These are phyloP conservation scores for Ogataea methylovora DNA, from an alignment of 805 yeast genomes.

Conservation along the genomic window DNA sequence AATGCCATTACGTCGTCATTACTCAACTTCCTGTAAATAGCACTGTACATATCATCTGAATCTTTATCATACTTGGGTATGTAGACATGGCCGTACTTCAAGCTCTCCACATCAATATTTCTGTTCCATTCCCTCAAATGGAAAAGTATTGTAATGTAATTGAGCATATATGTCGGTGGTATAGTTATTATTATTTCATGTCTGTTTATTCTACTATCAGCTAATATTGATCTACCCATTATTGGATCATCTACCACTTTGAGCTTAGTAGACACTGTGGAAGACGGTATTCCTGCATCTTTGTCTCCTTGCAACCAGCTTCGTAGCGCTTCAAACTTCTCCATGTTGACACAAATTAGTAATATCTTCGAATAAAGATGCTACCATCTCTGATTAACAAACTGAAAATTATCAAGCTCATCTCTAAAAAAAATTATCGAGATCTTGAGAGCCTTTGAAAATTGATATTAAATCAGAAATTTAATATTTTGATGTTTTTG, in stretches of 20 bases:
- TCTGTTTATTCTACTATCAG: constrained; percentile 27
- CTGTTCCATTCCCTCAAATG: constrained; percentile 32
- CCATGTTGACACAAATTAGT: constrained; percentile 6
- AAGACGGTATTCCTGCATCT: constrained; percentile 1
- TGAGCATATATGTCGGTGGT: constrained; percentile 51
- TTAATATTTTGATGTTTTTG: too few species aligned
- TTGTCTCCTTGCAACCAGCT: constrained; percentile 24
- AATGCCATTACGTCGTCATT: constrained; percentile 31
- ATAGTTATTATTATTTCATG: constrained; percentile 45
- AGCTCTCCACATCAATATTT: constrained; percentile 12
- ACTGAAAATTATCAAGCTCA: too few species aligned
- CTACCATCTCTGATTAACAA: too few species aligned
- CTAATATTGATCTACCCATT: constrained; percentile 61
- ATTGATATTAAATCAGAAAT: too few species aligned
- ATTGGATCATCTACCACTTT: constrained; percentile 31
- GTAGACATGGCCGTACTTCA: constrained; percentile 7
- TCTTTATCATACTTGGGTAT: neutral
- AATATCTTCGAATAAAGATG: neutral
- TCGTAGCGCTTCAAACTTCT: constrained; percentile 13
- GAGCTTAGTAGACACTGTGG: constrained; percentile 32
- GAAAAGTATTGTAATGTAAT: constrained; percentile 43
- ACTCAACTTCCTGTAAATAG: constrained; percentile 16
- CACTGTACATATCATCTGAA: constrained; percentile 6
- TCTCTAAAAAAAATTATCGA: too few species aligned
- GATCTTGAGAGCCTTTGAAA: too few species aligned